Conservation (phyloP, 2,329 filamentous ascomycete genomes). For the Domatiomyces catenatus region DNA sequence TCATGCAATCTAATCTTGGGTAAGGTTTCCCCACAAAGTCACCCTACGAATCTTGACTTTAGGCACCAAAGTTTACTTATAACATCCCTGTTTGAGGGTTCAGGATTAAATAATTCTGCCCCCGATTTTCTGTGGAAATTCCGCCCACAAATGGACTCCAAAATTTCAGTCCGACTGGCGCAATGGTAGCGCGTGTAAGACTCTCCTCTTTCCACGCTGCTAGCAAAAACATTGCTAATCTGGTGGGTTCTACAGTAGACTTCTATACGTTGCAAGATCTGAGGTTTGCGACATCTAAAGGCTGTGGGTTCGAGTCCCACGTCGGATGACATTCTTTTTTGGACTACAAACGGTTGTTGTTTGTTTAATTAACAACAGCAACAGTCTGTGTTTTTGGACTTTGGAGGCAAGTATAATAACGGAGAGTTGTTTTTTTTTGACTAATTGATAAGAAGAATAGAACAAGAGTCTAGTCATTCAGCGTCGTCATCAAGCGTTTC, state of each 20-base stretch:
- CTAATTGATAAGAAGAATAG: background rate
- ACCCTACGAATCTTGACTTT: too few species aligned
- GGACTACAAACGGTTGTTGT: too few species aligned
- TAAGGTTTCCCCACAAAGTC: too few species aligned
- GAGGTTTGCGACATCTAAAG: background rate
- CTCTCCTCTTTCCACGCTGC: background rate
- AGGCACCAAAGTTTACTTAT: too few species aligned
- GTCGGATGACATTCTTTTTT: background rate
- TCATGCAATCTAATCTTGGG: too few species aligned
- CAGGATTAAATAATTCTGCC: too few species aligned
- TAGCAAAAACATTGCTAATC: background rate
- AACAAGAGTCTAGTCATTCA: constrained; percentile 26
- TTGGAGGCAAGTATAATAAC: too few species aligned
- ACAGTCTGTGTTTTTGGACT: too few species aligned
- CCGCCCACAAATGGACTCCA: background rate
- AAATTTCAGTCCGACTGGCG: background rate
- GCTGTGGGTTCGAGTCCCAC: constrained; percentile 1
- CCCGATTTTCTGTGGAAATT: background rate
- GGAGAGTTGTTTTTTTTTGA: too few species aligned
- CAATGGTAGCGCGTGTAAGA: background rate
- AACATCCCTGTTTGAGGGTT: too few species aligned
- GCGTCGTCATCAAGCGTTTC: constrained; percentile 71
- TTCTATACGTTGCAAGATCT: background rate
- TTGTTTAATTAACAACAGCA: too few species aligned
- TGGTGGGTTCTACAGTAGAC: background rate